These are phyloP conservation scores for Cordia subcordata DNA, from an alignment of 257 asterid genomes.

Conservation along the genomic window DNA sequence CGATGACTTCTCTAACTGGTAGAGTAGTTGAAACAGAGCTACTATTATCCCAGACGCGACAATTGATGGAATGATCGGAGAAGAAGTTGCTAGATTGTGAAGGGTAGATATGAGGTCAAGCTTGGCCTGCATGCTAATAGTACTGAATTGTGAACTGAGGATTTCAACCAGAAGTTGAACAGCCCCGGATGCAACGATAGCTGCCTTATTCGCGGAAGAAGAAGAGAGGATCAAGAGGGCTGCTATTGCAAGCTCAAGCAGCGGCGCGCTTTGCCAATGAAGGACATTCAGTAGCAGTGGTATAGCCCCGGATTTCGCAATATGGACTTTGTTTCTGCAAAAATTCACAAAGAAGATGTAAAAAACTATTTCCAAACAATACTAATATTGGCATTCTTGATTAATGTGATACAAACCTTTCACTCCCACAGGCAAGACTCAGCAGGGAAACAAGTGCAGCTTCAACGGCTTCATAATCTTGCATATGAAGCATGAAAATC, in stretches of 20 bases:
- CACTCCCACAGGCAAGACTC: slow-evolving; percentile 65
- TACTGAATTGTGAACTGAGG: slow-evolving; percentile 29
- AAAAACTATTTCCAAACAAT: too few relatives aligned
- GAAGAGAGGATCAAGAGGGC: slow-evolving; percentile 63
- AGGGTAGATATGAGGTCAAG: slow-evolving; percentile 57
- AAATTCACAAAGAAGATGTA: background rate
- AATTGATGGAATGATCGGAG: slow-evolving; percentile 37
- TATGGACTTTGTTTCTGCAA: slow-evolving; percentile 59
- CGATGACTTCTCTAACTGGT: slow-evolving; percentile 37
- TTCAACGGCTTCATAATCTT: slow-evolving; percentile 55
- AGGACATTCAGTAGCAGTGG: slow-evolving; percentile 45
- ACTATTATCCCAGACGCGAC: slow-evolving; percentile 39
- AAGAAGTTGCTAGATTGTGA: slow-evolving; percentile 59
- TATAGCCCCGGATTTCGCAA: slow-evolving; percentile 58
- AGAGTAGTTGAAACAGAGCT: slow-evolving; percentile 32
- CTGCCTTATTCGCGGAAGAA: slow-evolving; percentile 56
- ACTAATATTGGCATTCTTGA: too few relatives aligned
- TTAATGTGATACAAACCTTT: slow-evolving; percentile 38
- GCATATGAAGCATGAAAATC: slow-evolving; percentile 50
- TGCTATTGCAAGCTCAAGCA: slow-evolving; percentile 51
- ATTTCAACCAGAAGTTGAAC: slow-evolving; percentile 41
- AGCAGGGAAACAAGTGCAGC: slow-evolving; percentile 73
- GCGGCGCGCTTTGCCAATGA: slow-evolving; percentile 36
- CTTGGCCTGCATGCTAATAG: slow-evolving; percentile 42
- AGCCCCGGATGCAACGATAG: slow-evolving; percentile 59